Evolutionary conservation across 768 basidiomycete species (phyloP).

Genomic region (Pholiota molesta): DNA sequence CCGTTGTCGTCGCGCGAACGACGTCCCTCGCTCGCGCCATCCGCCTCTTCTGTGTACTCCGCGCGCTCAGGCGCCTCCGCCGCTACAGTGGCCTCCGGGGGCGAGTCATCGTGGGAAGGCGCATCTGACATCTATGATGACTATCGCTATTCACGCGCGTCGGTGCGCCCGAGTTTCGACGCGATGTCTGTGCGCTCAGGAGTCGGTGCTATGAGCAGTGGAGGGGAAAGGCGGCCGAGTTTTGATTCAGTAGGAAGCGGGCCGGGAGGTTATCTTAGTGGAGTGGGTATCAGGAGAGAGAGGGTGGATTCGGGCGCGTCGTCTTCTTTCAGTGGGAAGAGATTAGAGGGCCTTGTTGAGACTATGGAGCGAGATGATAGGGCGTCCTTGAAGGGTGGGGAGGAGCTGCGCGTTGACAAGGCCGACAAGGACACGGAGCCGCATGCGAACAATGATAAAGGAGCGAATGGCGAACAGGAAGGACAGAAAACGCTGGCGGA

Average conservation of each 20-base stretch:
- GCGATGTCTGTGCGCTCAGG: constrained; percentile 3
- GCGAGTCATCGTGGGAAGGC: constrained; percentile 57
- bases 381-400: background rate
- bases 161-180: constrained; percentile 40
- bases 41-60: background rate
- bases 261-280: background rate
- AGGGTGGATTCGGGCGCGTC: constrained; percentile 2
- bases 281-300: background rate
- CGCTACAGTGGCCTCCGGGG: constrained; percentile 15
- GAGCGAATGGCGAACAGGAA: background rate
- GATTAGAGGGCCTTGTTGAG: constrained; percentile 1
- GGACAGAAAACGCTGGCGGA: background rate
- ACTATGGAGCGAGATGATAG: background rate
- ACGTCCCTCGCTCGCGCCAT: constrained; percentile 30
- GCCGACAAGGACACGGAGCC: background rate
- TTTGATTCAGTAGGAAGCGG: constrained; percentile 8
- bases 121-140: constrained; percentile 76
- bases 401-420: background rate
- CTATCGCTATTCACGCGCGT: constrained; percentile 72
- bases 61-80: constrained; percentile 15
- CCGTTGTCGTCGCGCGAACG: constrained; percentile 17
- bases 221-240: constrained; percentile 1
- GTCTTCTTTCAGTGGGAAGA: background rate
- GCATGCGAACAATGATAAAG: background rate
- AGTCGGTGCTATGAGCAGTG: background rate